Percentiles rank a stretch among this genome's conserved stretches.
Conservation (phyloP, 768 basidiomycete species). For the Russula griseocarnosa region DNA sequence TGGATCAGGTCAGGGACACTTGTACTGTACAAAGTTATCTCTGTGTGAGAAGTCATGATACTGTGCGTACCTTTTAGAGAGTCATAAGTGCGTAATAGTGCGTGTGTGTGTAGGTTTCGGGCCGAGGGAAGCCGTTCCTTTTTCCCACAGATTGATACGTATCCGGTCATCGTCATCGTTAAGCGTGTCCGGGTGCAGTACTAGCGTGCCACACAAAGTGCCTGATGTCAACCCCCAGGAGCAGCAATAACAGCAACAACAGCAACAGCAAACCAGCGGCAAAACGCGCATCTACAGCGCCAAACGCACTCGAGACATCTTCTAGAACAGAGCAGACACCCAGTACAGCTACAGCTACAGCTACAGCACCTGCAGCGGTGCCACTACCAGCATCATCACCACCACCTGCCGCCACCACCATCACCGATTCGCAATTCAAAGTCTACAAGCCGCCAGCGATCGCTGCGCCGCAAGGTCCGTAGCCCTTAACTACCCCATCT, state of each 20-base stretch:
- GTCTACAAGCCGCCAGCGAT: conserved; percentile 23
- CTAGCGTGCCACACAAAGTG: too few species aligned
- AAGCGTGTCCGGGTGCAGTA: background rate
- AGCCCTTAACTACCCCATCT: background rate
- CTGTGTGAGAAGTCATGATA: too few species aligned
- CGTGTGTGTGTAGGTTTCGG: background rate
- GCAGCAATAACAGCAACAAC: background rate
- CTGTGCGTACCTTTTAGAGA: too few species aligned
- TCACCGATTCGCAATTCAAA: conserved; percentile 12
- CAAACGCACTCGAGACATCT: background rate
- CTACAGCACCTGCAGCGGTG: too few species aligned
- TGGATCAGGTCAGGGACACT: background rate
- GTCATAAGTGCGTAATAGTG: too few species aligned
- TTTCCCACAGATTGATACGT: background rate
- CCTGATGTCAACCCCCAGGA: conserved; percentile 6
- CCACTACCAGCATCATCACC: background rate
- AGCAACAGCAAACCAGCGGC: background rate
- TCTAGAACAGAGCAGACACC: background rate
- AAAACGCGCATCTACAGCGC: background rate
- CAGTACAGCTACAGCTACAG: too few species aligned
- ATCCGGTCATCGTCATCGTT: too few species aligned
- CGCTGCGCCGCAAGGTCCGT: conserved; percentile 12
- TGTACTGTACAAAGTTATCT: too few species aligned
- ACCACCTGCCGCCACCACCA: too few species aligned
- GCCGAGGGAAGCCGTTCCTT: background rate